Evolutionary conservation across 768 basidiomycete genomes (phyloP).

Genomic region (Kwoniella newhampshirensis): DNA sequence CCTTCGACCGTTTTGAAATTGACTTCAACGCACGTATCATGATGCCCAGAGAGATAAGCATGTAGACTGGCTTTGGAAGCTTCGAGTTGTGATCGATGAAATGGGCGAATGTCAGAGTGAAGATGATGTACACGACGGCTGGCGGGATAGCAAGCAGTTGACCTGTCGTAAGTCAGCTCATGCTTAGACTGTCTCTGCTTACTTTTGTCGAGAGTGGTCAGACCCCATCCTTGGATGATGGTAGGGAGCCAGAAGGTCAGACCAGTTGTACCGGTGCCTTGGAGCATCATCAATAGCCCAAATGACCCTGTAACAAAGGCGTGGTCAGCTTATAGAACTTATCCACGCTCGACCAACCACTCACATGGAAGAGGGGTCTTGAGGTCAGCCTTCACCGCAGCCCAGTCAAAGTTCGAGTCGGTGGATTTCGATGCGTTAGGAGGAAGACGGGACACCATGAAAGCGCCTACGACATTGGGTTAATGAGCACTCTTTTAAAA

Average conservation of each 20-base stretch:
- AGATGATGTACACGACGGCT: slow-evolving; percentile 26
- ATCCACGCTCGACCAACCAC: slow-evolving; percentile 2
- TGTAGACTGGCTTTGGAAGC: slow-evolving; percentile 20
- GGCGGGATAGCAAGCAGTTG: slow-evolving; percentile 37
- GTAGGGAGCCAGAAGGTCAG: slow-evolving; percentile 40
- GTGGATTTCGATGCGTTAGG: slow-evolving; percentile 21
- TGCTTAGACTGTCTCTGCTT: too few relatives aligned
- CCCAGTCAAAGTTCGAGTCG: slow-evolving; percentile 30
- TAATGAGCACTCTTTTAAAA: too few relatives aligned
- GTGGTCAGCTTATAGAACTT: not conserved
- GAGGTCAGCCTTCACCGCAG: slow-evolving; percentile 23
- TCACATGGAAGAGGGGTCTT: slow-evolving; percentile 25
- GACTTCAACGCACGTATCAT: slow-evolving; percentile 9
- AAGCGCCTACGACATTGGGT: too few relatives aligned
- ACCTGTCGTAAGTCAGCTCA: not conserved
- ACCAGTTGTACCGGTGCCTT: slow-evolving; percentile 20
- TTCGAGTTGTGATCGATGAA: slow-evolving; percentile 6
- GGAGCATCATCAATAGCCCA: slow-evolving; percentile 1
- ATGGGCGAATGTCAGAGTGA: slow-evolving; percentile 19
- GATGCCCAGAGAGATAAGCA: slow-evolving; percentile 16
- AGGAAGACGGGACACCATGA: slow-evolving; percentile 36
- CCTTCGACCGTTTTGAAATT: not conserved
- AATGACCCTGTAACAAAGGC: slow-evolving; percentile 14
- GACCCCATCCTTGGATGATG: slow-evolving; percentile 33
- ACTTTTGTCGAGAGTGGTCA: too few relatives aligned